Evolutionary conservation across 345 rosid species (phyloP), one percentile per base, ranked within the genome.

Genomic region (Bretschneidera sinensis): DNA sequence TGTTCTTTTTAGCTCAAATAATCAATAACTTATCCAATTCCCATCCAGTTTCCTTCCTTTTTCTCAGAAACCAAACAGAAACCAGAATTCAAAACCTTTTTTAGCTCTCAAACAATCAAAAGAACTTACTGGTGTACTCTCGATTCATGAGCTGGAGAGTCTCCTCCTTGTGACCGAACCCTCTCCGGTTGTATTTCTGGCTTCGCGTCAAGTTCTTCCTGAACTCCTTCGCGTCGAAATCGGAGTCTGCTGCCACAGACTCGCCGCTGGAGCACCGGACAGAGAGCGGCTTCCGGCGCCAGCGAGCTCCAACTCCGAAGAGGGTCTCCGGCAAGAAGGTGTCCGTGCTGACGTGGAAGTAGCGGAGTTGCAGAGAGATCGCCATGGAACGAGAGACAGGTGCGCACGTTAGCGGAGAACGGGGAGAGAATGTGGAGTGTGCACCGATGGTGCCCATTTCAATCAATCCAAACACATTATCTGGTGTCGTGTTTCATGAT

Each of bases 121-220:
- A 45, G 54, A 51, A 62, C 83, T 70, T 61, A 89, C 99, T 90
- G 49, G 92, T 82, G 69, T 84, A 94, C 71, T 88, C 96, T 24
- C 76, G 91, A 62, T 77, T 84, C 91, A 90, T 84, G 74, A 86
- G 91, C 85, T 83, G 65, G 43, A 86, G 79, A 43, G 96, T 94
- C 78, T 88, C 99, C 74, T 87, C 87, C 69, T 90, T 88, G 62
- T 76, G 74, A 4, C 97, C 99, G 55, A 89, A 90, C 0, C 97
- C 99, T 71, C 63, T 81, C 56, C 92, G 85, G 65, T 90, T 90
- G 63, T 94, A 94, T 56, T 87, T 88, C 64, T 86, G 74, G 72
- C 96, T 83, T 72, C 97, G 67, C 14, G 95, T 88, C 74, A 94
- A 70, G 75, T 87, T 84, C 68, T 79, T 91, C 53, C 97, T 73